Conservation (phyloP, 2,329 filamentous ascomycete species). For the Ophiostoma ulmi region DNA sequence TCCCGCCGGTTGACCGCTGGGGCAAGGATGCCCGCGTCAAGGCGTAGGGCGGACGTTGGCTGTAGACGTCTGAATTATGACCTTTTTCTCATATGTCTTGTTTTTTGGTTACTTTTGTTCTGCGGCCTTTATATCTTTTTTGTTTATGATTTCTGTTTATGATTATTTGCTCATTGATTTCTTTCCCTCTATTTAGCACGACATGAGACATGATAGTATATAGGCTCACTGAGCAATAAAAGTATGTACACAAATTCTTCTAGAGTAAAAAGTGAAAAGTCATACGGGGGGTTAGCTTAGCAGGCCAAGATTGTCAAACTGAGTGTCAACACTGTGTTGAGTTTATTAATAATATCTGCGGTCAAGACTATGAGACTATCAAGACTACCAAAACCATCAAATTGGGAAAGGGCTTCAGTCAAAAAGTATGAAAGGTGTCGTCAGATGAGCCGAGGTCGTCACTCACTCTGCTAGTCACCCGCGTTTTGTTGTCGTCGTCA, state of each 20-base stretch:
- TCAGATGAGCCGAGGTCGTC: no score
- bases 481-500: no score
- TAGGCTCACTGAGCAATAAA: neutral
- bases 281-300: no score
- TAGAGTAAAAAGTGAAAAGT: no score
- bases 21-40: conserved; percentile 42
- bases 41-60: neutral
- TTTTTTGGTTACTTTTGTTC: neutral
- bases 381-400: no score
- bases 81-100: neutral
- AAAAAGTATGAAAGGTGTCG: no score
- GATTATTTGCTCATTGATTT: neutral
- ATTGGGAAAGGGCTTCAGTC: no score
- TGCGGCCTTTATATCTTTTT: neutral
- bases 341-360: no score
- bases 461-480: no score
- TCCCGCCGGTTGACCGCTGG: conserved; percentile 57
- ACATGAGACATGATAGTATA: neutral
- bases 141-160: conserved; percentile 8
- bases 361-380: no score
- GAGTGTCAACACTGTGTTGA: no score
- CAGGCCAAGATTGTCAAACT: no score
- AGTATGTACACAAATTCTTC: neutral
- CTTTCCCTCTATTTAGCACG: neutral
- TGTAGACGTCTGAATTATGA: neutral